phyloP scores from a whole-genome alignment of 2,329 filamentous ascomycete species.

The Lecanoromycetidae sp. region DNA sequence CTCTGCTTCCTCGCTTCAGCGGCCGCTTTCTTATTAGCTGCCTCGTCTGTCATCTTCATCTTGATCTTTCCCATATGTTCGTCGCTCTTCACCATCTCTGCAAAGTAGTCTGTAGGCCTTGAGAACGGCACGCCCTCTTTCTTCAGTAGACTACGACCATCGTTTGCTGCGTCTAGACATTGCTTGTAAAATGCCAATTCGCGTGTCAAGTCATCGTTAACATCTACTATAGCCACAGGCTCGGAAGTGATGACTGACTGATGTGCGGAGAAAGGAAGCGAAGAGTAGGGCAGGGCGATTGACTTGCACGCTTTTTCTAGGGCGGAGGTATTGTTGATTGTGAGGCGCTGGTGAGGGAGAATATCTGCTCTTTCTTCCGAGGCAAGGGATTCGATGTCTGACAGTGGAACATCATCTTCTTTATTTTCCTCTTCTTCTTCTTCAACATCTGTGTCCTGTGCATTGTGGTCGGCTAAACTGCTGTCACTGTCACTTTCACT shows the following conservation, averaged over 20 bases:
- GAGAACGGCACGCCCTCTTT: constrained; percentile 78
- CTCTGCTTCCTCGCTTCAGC: constrained; percentile 83
- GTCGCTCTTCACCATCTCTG: constrained; percentile 97
- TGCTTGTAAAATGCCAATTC: constrained; percentile 92
- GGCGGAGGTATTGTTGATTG: constrained; percentile 91
- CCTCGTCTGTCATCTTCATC: constrained; percentile 82
- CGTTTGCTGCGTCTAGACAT: constrained; percentile 63
- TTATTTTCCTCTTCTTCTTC: constrained; percentile 60
- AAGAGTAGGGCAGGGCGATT: constrained; percentile 56
- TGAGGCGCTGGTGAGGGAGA: constrained; percentile 80
- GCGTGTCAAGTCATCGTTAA: constrained; percentile 82
- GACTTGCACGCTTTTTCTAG: constrained; percentile 70
- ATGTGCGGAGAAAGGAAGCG: constrained; percentile 69
- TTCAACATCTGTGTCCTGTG: constrained; percentile 39
- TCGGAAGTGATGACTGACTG: constrained; percentile 60
- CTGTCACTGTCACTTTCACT: constrained; percentile 21
- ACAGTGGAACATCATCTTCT: constrained; percentile 79
- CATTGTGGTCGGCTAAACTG: constrained; percentile 29
- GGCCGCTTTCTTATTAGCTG: constrained; percentile 80
- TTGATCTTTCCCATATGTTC: constrained; percentile 98
- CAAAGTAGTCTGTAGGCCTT: constrained; percentile 87
- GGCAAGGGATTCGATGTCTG: constrained; percentile 66
- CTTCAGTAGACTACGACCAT: constrained; percentile 61
- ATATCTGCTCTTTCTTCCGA: constrained; percentile 78
- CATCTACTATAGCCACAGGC: constrained; percentile 63